Base-by-base conservation (phyloP, 2,329 filamentous ascomycete genomes). In the Oidium heveae region DNA sequence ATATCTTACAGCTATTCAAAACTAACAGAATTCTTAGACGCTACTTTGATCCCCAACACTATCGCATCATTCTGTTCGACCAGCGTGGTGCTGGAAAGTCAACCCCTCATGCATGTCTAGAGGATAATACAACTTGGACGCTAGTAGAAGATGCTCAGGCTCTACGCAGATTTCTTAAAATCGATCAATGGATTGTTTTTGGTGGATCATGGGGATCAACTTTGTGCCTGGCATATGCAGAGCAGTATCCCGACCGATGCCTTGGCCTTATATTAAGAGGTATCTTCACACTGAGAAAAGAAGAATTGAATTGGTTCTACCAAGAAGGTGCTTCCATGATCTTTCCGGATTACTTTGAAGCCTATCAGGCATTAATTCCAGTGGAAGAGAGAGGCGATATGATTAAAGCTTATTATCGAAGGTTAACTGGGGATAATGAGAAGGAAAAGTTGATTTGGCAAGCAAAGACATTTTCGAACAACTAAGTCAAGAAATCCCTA, bases 201-300 rank as follows among this genome's bases (percentile, higher is more conserved):
- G 71, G 71, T 41, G 70, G 70, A 1, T 72, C 70, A 0, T 72
- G 71, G 71, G 71, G 71, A 36, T 69, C 68, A 3, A 70, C 70
- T 0, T 64, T 73, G 16, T 62, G 69, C 0, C 62, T 73, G 0
- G 64, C 68, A 24, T 73, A 73, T 59, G 62, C 71, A 0, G 66
- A 73, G 57, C 64, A 65, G 0, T 66, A 72, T 37, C 67, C 71
- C 0, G 61, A 66, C 0, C 59, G 59, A 13, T 66, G 69, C 13
- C 58, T 66, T 1, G 66, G 66, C 8, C 58, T 72, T 6, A 65
- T 71, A 12, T 60, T 72, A 4, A 64, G 69, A 16, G 70, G 70
- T 1, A 66, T 72, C 36, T 72, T 72, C 58, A 63, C 65, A 0
- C 58, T 67, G 28, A 60, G 65, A 7, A 62, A 63, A 18, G 55